Conservation (phyloP, 495 filamentous ascomycete genomes). For the Friedmanniomyces simplex region DNA sequence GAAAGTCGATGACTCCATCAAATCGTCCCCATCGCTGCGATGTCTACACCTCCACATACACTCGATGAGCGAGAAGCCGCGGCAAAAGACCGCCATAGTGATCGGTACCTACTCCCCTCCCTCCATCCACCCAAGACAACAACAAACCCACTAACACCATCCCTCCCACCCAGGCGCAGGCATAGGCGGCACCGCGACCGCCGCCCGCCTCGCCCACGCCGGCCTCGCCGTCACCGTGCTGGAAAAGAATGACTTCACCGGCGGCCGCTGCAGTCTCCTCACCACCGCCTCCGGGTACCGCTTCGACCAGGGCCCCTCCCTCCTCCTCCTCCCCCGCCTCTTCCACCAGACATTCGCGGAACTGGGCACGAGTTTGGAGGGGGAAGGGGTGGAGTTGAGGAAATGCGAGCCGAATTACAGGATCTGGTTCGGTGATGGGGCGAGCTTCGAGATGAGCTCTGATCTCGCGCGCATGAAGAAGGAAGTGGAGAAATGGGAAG, state of each 20-base stretch:
- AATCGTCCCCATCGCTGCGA: background rate
- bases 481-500: conserved; percentile 58
- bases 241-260: conserved; percentile 58
- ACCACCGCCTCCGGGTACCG: conserved; percentile 44
- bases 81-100: conserved; percentile 24
- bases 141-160: background rate
- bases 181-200: conserved; percentile 55
- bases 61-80: conserved; percentile 8
- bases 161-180: conserved; percentile 43
- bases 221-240: conserved; percentile 56
- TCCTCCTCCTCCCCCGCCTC: conserved; percentile 55
- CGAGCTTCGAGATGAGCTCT: conserved; percentile 46
- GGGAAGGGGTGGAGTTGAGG: conserved; percentile 48
- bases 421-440: conserved; percentile 55
- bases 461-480: conserved; percentile 53
- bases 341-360: conserved; percentile 55
- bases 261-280: conserved; percentile 53
- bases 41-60: background rate
- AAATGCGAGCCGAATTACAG: conserved; percentile 66
- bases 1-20: too few relatives aligned
- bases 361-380: conserved; percentile 48
- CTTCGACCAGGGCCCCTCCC: conserved; percentile 63
- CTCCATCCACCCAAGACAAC: too few relatives aligned
- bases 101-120: conserved; percentile 10
- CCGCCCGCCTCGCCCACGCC: conserved; percentile 55